Percentiles rank a stretch among this genome's conserved stretches.
These are phyloP conservation scores for Psophocarpus tetragonolobus DNA, from an alignment of 306 rosid genomes.

Conservation along the genomic window DNA sequence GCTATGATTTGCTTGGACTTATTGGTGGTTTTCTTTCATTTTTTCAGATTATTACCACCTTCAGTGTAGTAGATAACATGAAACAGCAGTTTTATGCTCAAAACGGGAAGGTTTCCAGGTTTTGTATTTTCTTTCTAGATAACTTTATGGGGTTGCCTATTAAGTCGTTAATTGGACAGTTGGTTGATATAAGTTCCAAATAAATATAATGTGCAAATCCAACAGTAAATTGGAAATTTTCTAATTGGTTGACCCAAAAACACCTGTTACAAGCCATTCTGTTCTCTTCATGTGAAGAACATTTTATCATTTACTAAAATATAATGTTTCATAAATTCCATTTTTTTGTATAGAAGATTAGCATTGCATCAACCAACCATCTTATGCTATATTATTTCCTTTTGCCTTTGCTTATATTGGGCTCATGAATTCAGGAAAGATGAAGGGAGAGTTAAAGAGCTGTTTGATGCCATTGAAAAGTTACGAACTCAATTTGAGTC, in stretches of 20 bases:
- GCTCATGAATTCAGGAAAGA: slow-evolving; percentile 66
- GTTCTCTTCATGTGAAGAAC: background rate
- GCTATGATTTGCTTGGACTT: slow-evolving; percentile 1
- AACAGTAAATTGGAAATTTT: background rate
- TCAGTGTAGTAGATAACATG: slow-evolving; percentile 96
- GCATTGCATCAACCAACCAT: background rate
- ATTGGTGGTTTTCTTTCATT: slow-evolving; percentile 26
- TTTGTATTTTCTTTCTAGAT: slow-evolving; percentile 28
- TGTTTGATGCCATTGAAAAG: slow-evolving; percentile 70
- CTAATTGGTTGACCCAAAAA: slow-evolving; percentile 13
- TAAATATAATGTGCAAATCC: slow-evolving; percentile 7
- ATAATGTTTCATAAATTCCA: background rate
- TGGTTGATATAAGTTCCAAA: slow-evolving; percentile 11
- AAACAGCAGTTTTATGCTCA: slow-evolving; percentile 83
- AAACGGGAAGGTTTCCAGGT: slow-evolving; percentile 70
- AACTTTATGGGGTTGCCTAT: background rate
- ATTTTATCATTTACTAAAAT: background rate
- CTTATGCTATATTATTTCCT: background rate
- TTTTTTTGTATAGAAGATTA: background rate
- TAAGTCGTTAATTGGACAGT: slow-evolving; percentile 8
- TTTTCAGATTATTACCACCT: slow-evolving; percentile 87
- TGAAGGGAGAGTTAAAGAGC: slow-evolving; percentile 68
- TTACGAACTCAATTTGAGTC: slow-evolving; percentile 67
- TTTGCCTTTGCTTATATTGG: slow-evolving; percentile 23
- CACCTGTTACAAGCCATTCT: background rate